Evolutionary conservation across 2,329 filamentous ascomycete genomes (phyloP), one percentile per base, ranked within the genome.

Genomic region (Cytospora paraplurivora): DNA sequence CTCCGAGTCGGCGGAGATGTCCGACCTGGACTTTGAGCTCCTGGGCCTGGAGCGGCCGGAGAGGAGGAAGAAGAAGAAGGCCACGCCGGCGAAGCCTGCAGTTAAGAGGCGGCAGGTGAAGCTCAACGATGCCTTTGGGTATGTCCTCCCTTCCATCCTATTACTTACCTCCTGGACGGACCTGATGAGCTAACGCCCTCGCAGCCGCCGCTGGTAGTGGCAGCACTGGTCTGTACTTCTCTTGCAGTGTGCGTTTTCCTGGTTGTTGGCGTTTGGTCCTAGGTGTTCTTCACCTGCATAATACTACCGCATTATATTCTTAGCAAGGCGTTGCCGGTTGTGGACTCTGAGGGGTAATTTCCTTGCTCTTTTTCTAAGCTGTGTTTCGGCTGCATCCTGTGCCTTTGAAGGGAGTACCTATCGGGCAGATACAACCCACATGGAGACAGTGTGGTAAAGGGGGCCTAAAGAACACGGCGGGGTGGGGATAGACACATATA

Each of bases 11-110:
- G 52, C 21, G n/a, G 59, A 61, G 32, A 62, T 67, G 53, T 62
- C 63, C 19, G 66, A 66, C 19, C 60, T 66, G n/a, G 66, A 66
- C 34, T 64, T 66, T 47, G 66, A 67, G 62, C 64, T 66, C 17
- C 41, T 66, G 35, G 64, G 66, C 7, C 44, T 63, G 51, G 63
- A 64, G 35, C 54, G 64, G 41, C 63, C 63, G 7, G 49, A 61
- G 50, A 56, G 61, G 37, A 57, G 55, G 33, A 56, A 34, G 21
- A 55, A 53, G 47, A 63, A 60, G 61, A 63, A 66, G 56, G 19
- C 32, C 8, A 33, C 35, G 21, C 49, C 62, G 15, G 38, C 50
- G n/a, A 64, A 61, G 10, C 41, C 57, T 11, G n/a, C 37, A 7
- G 34, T 52, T 7, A 66, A 62, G 51, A 65, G 50, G 37, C 55